Percentiles rank a stretch among this genome's conserved stretches.
Conservation (phyloP, 768 basidiomycete genomes). For the Russula brevipes region DNA sequence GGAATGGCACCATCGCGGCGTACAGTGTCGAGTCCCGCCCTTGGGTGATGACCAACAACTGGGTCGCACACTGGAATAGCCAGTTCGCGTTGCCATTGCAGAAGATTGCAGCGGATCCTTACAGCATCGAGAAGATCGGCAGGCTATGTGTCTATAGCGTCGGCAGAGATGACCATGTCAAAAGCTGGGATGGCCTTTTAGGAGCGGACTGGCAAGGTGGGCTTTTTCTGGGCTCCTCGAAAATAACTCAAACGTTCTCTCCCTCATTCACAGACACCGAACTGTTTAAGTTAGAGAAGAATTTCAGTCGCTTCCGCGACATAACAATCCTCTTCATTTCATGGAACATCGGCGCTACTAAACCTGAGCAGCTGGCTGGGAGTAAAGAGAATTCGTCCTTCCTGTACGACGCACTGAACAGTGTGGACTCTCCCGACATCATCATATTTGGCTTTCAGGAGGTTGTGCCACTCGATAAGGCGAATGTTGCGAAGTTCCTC, state of each 20-base stretch:
- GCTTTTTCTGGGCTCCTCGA: constrained; percentile 29
- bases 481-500: constrained; percentile 88
- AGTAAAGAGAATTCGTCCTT: constrained; percentile 72
- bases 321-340: constrained; percentile 75
- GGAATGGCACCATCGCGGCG: constrained; percentile 76
- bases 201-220: constrained; percentile 82
- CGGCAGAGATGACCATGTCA: constrained; percentile 66
- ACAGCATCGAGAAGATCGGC: constrained; percentile 63
- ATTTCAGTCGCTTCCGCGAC: constrained; percentile 75
- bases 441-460: constrained; percentile 96
- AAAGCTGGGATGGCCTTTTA: constrained; percentile 88
- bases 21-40: constrained; percentile 72
- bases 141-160: constrained; percentile 68
- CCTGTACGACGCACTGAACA: constrained; percentile 68
- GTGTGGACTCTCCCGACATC: constrained; percentile 76
- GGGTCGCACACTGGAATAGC: constrained; percentile 67
- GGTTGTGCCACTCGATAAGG: constrained; percentile 92
- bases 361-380: constrained; percentile 66
- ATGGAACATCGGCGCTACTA: constrained; percentile 90
- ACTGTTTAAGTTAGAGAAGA: constrained; percentile 63
- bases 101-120: constrained; percentile 63
- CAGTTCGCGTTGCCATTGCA: constrained; percentile 47
- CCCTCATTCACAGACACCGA: constrained; percentile 53
- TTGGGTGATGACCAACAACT: constrained; percentile 83
- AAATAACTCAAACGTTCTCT: not conserved